A percentile compares a stretch with the other conserved stretches of the same genome.
Conservation (phyloP, 1,284 basidiomycete genomes). For the Pulveroboletus ridleyi region DNA sequence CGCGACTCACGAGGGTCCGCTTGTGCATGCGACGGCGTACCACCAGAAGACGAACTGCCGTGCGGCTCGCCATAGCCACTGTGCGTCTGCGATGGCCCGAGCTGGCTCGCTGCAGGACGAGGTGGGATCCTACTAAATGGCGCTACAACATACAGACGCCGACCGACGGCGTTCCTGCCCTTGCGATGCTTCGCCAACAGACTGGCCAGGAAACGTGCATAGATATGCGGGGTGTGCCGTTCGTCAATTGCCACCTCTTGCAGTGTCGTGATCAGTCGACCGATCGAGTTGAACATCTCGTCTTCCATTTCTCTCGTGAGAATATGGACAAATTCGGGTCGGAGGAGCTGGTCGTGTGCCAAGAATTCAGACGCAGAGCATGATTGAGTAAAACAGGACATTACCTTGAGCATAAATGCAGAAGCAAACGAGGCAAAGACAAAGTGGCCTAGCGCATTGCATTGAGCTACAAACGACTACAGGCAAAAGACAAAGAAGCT, state of each 20-base stretch:
- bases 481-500: slow-evolving; percentile 16
- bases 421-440: slow-evolving; percentile 87
- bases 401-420: slow-evolving; percentile 81
- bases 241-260: slow-evolving; percentile 84
- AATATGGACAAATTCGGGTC: slow-evolving; percentile 72
- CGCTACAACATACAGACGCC: no score
- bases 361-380: slow-evolving; percentile 2
- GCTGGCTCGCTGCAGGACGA: slow-evolving; percentile 36
- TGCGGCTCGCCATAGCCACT: slow-evolving; percentile 12
- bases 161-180: slow-evolving; percentile 54
- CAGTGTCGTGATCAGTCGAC: slow-evolving; percentile 73
- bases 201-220: slow-evolving; percentile 79
- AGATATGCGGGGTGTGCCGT: slow-evolving; percentile 80
- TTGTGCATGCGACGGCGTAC: slow-evolving; percentile 6
- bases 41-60: slow-evolving; percentile 1
- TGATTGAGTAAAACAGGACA: slow-evolving; percentile 6
- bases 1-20: slow-evolving; percentile 17
- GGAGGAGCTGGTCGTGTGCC: slow-evolving; percentile 57
- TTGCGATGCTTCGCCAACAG: slow-evolving; percentile 71
- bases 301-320: slow-evolving; percentile 63
- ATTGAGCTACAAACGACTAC: background rate
- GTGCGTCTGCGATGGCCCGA: slow-evolving; percentile 17
- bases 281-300: slow-evolving; percentile 76
- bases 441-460: slow-evolving; percentile 66
- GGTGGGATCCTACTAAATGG: no score